Evolutionary conservation across 2,329 filamentous ascomycete species (phyloP).

Genomic region (Westerdykella aurantiaca): DNA sequence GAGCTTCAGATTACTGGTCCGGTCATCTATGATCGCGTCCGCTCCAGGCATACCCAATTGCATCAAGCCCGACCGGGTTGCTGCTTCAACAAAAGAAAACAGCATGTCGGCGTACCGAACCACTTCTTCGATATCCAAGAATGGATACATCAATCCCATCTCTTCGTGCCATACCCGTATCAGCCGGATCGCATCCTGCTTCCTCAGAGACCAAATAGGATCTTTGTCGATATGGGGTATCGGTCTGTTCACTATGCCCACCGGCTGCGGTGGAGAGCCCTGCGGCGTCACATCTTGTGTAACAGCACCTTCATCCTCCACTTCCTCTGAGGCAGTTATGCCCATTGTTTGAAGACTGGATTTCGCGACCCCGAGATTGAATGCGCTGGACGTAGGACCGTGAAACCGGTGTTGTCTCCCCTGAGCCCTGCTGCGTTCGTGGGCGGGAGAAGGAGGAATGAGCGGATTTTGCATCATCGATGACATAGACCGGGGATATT

Average conservation of each 20-base stretch:
- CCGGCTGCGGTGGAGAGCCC: constrained; percentile 38
- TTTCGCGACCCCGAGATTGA: constrained; percentile 80
- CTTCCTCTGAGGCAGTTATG: constrained; percentile 61
- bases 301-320: constrained; percentile 53
- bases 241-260: constrained; percentile 11
- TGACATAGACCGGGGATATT: constrained; percentile 33
- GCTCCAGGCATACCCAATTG: constrained; percentile 49
- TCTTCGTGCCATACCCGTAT: constrained; percentile 82
- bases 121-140: constrained; percentile 67
- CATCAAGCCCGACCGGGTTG: constrained; percentile 53
- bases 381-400: constrained; percentile 78
- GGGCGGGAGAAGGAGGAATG: constrained; percentile 32
- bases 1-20: constrained; percentile 71
- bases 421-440: constrained; percentile 30
- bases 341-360: constrained; percentile 86
- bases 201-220: constrained; percentile 71
- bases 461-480: constrained; percentile 31
- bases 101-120: constrained; percentile 65
- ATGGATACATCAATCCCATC: constrained; percentile 86
- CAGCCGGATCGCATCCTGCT: constrained; percentile 73
- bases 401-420: constrained; percentile 62
- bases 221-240: constrained; percentile 53
- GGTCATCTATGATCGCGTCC: constrained; percentile 57
- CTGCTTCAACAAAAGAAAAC: constrained; percentile 67
- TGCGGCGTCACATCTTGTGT: constrained; percentile 51